A percentile compares a stretch with the other conserved stretches of the same genome.
Evolutionary conservation across 306 rosid genomes (phyloP).

Genomic region (Quercus alba): DNA sequence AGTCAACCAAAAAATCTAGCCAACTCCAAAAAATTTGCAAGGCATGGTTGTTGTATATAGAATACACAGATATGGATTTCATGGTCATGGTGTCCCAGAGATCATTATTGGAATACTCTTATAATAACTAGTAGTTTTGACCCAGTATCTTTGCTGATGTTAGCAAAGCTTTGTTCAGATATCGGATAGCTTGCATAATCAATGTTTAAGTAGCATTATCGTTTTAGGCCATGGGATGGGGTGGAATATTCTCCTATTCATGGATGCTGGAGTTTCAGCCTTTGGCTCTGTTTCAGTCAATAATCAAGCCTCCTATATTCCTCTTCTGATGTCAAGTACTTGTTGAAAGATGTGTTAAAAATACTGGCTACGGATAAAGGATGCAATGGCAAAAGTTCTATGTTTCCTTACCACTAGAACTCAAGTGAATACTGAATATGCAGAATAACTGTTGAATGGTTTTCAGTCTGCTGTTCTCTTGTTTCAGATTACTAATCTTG

Average conservation of each 20-base stretch:
- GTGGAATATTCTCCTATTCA: neutral
- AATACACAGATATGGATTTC: too few relatives aligned
- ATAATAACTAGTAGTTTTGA: neutral
- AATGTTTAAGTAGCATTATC: neutral
- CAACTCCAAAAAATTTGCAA: too few relatives aligned
- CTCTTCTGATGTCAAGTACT: neutral
- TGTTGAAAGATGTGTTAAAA: neutral
- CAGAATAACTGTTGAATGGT: neutral
- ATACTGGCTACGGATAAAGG: neutral
- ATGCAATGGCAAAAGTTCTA: neutral
- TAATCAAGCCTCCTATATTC: neutral
- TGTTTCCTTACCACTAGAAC: neutral
- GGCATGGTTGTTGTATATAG: too few relatives aligned
- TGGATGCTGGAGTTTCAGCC: neutral
- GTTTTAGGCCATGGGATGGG: neutral
- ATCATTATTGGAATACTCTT: neutral
- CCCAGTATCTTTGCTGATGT: neutral
- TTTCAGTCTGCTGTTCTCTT: neutral
- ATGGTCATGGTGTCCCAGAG: neutral
- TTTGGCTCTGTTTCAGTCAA: neutral
- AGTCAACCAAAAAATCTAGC: too few relatives aligned
- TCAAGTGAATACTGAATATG: neutral
- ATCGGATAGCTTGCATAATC: neutral
- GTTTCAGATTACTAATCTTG: slow-evolving; percentile 22
- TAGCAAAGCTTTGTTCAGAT: neutral